Evolutionary conservation across 352 stramenopile genomes (phyloP).

Genomic region (Globisporangium barbulae): DNA sequence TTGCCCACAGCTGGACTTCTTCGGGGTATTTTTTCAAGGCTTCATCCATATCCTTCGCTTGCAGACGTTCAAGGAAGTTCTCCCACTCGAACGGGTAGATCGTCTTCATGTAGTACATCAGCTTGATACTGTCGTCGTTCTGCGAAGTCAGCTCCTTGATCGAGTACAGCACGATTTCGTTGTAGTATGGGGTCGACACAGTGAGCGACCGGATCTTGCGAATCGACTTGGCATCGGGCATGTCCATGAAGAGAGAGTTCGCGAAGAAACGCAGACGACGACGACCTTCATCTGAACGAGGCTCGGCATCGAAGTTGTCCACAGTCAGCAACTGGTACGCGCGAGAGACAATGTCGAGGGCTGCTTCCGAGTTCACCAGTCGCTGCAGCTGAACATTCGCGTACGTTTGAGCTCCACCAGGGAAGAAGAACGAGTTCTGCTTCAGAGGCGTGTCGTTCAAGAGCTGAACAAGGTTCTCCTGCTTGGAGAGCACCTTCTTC

Average conservation of each 20-base stretch:
- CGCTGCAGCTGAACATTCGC: conserved; percentile 74
- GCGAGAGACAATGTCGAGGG: conserved; percentile 79
- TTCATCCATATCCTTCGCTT: conserved; percentile 80
- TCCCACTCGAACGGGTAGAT: conserved; percentile 88
- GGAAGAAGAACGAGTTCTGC: conserved; percentile 88
- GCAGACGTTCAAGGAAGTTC: conserved; percentile 76
- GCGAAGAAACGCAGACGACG: conserved; percentile 84
- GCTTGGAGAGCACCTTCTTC: conserved; percentile 82
- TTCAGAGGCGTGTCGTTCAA: conserved; percentile 84
- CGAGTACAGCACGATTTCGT: conserved; percentile 89
- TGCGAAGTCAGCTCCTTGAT: conserved; percentile 83
- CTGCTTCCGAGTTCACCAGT: conserved; percentile 78
- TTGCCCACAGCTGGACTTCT: conserved; percentile 82
- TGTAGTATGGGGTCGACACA: conserved; percentile 88
- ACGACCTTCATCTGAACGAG: conserved; percentile 83
- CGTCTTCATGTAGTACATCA: conserved; percentile 94
- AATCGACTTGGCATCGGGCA: conserved; percentile 82
- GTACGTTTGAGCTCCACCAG: conserved; percentile 79
- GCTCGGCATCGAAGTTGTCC: conserved; percentile 87
- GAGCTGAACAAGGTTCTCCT: conserved; percentile 84
- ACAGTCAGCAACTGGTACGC: conserved; percentile 86
- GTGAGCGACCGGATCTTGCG: conserved; percentile 85
- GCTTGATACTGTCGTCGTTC: conserved; percentile 93
- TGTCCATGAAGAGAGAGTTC: conserved; percentile 90
- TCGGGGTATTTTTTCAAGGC: conserved; percentile 80